Conservation (phyloP, 83 land plant genomes). For the Picea abies region DNA sequence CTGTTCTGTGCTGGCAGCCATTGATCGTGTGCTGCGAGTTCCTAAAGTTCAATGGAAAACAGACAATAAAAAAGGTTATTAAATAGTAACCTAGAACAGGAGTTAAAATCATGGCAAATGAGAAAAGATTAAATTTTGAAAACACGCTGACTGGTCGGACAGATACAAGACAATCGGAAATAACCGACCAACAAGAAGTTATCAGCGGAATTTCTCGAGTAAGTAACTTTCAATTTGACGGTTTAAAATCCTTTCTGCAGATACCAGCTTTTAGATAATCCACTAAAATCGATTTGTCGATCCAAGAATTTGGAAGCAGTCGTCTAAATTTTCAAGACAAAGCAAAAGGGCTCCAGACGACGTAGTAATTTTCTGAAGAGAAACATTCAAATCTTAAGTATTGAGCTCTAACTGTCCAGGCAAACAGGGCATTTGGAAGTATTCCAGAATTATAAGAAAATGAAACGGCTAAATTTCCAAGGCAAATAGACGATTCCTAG, state of each 20-base stretch:
- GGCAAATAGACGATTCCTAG: background rate
- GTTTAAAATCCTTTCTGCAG: no score
- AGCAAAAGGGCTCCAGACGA: no score
- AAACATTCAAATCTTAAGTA: no score
- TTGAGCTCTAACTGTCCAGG: background rate
- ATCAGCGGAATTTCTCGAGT: no score
- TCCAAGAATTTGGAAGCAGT: background rate
- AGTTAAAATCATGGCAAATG: background rate
- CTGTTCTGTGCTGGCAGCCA: constrained; percentile 16
- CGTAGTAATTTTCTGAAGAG: no score
- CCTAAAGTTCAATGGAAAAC: background rate
- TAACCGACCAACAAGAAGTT: no score
- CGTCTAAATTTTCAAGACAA: background rate
- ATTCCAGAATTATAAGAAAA: no score
- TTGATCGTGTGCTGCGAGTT: background rate
- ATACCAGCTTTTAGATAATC: background rate
- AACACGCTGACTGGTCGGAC: background rate
- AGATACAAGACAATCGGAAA: background rate
- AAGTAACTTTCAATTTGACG: no score
- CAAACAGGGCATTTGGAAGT: background rate
- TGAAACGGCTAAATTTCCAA: background rate
- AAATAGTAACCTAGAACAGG: background rate
- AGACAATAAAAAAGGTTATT: background rate
- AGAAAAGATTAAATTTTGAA: background rate
- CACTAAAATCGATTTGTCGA: background rate